Evolutionary conservation across 2,329 filamentous ascomycete genomes (phyloP), one percentile per base, ranked within the genome.

Genomic region (Cordyceps tenuipes): DNA sequence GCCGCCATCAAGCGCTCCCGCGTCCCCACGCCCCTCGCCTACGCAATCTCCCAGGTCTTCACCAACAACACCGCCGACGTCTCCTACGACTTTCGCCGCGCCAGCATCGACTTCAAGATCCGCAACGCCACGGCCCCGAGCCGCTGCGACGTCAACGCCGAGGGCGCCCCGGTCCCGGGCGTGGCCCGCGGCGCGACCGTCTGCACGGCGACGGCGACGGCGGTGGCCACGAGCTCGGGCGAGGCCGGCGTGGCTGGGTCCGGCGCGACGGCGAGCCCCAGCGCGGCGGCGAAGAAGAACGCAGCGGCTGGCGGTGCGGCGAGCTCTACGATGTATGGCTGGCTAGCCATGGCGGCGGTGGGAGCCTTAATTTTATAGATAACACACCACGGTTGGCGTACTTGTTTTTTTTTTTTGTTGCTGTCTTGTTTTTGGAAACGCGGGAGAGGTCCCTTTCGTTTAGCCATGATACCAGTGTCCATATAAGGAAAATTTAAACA

Each of bases 51-150:
- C 8, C 21, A 49, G 13, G 55, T 57, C 21, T 50, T 57, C 9
- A 29, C 31, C 13, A 50, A 57, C 31, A 57, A 34, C 13, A 57
- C 55, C 8, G 19, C 9, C 31, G 2, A 12, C 3, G 44, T 49
- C 31, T 57, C 55, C 46, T 57, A 57, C 46, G 55, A 49, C 23
- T 57, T 57, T 29, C 6, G 1, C 31, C 55, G 55, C 55, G 55
- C 55, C 19, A 57, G 55, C 46, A 31, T 57, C 55, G 55, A 57
- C 55, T 57, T 57, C 34, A 49, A 57, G 55, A 31, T 57, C 15
- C 55, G 49, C 34, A 57, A 57, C 55, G 41, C 49, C 46, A 57
- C 55, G 55, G 55, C 34, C 55, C 15, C 5, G 5, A 21, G 44
- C 19, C 55, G 55, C 46, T 57, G 55, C 46, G 55, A 57, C 36